A percentile compares a stretch with the other conserved stretches of the same genome.
Evolutionary conservation across 306 rosid genomes (phyloP).

Genomic region (Abrus pulchellus): DNA sequence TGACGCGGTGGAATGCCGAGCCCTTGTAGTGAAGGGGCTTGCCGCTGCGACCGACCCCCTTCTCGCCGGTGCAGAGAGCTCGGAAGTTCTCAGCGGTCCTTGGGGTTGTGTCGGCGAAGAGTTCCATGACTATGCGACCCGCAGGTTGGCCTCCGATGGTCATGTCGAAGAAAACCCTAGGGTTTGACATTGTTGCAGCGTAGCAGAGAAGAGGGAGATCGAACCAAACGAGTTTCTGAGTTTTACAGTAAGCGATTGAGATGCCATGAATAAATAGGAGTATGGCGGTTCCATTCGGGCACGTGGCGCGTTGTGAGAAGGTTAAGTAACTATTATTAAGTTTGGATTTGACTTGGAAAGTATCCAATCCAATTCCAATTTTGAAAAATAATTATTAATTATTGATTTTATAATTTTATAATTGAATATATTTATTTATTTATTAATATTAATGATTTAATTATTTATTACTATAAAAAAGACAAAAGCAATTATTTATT

Average conservation of each 20-base stretch:
- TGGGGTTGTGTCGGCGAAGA: slow-evolving; percentile 78
- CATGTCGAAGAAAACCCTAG: slow-evolving; percentile 86
- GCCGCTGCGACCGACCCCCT: slow-evolving; percentile 49
- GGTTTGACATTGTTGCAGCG: slow-evolving; percentile 64
- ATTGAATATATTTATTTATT: no score
- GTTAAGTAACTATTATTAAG: slow-evolving; percentile 43
- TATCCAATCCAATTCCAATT: slow-evolving; percentile 33
- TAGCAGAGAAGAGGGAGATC: no score
- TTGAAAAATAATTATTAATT: no score
- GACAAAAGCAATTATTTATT: no score
- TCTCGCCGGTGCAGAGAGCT: slow-evolving; percentile 92
- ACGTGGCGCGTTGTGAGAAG: slow-evolving; percentile 43
- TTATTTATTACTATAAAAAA: no score
- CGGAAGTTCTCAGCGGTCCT: slow-evolving; percentile 94
- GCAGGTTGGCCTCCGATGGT: slow-evolving; percentile 65
- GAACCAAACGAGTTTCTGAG: no score
- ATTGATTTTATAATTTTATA: no score
- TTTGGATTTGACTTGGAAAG: slow-evolving; percentile 33
- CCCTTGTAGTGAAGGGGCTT: slow-evolving; percentile 54
- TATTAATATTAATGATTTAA: no score
- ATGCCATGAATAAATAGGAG: not conserved
- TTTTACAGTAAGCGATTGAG: no score
- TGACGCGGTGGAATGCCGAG: slow-evolving; percentile 48
- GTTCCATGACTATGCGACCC: slow-evolving; percentile 88
- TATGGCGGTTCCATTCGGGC: slow-evolving; percentile 40